A percentile compares a stretch with the other conserved stretches of the same genome.
Evolutionary conservation across 352 stramenopile species (phyloP).

Genomic region (Pythium guiyangense): DNA sequence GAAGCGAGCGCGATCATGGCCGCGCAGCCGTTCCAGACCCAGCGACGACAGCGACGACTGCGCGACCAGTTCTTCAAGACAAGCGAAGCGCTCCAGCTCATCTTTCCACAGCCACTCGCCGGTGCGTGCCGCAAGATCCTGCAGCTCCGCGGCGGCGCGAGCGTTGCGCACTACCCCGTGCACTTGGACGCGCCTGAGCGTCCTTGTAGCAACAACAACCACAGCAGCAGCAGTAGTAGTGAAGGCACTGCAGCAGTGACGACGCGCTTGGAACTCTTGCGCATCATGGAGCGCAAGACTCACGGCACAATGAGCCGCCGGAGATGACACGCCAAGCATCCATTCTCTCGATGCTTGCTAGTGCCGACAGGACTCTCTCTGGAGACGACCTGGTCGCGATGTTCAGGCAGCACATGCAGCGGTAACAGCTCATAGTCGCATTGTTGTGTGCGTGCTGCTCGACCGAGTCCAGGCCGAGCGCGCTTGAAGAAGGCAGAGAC

Average conservation of each 20-base stretch:
- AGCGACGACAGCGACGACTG: slow-evolving; percentile 33
- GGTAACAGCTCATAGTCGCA: too few species aligned
- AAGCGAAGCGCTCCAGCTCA: slow-evolving; percentile 44
- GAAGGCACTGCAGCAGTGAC: background rate
- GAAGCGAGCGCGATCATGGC: slow-evolving; percentile 38
- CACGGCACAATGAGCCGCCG: background rate
- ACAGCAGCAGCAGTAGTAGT: background rate
- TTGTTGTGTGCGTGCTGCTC: too few species aligned
- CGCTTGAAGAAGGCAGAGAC: too few species aligned
- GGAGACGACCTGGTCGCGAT: too few species aligned
- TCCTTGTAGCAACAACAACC: background rate
- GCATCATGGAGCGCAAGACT: slow-evolving; percentile 18
- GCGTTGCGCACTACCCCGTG: slow-evolving; percentile 39
- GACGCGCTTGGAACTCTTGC: slow-evolving; percentile 22
- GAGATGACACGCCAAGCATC: background rate
- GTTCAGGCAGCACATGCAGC: too few species aligned
- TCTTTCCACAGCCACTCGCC: slow-evolving; percentile 44
- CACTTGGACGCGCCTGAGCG: slow-evolving; percentile 4
- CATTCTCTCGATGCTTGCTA: too few species aligned
- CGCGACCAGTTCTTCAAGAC: slow-evolving; percentile 64
- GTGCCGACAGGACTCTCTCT: too few species aligned
- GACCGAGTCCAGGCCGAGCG: too few species aligned
- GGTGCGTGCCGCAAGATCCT: slow-evolving; percentile 55
- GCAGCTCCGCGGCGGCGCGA: slow-evolving; percentile 38
- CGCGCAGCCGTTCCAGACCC: slow-evolving; percentile 34